A percentile compares a stretch with the other conserved stretches of the same genome.
These are phyloP conservation scores for Agaricus subrufescens DNA, from an alignment of 768 basidiomycete genomes.

Conservation along the genomic window DNA sequence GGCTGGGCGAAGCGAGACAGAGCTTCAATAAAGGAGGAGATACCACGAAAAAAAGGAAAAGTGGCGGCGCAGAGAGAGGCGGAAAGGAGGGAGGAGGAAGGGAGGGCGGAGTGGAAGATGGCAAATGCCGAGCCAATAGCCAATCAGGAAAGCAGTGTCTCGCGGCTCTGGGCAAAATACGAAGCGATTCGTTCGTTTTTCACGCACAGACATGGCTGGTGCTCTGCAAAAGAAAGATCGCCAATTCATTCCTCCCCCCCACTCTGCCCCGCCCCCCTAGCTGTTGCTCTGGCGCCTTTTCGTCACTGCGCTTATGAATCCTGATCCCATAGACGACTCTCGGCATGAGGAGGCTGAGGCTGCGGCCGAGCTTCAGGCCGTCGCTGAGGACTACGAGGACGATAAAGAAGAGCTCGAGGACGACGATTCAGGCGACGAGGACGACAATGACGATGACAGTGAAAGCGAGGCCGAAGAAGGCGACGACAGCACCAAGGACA, in stretches of 20 bases:
- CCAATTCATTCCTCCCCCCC: constrained; percentile 7
- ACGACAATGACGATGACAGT: constrained; percentile 16
- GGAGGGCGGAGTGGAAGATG: constrained; percentile 27
- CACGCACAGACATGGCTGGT: constrained; percentile 18
- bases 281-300: constrained; percentile 11
- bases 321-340: constrained; percentile 3
- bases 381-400: constrained; percentile 15
- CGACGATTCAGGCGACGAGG: constrained; percentile 9
- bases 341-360: constrained; percentile 6
- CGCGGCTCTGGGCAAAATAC: constrained; percentile 18
- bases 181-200: constrained; percentile 20
- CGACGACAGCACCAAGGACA: constrained; percentile 14
- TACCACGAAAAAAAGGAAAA: background rate
- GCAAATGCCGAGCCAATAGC: constrained; percentile 34
- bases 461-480: constrained; percentile 14
- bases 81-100: constrained; percentile 9
- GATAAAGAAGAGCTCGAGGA: constrained; percentile 9
- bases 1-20: background rate
- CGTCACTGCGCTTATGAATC: constrained; percentile 13
- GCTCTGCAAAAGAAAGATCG: constrained; percentile 8
- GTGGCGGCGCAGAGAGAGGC: background rate
- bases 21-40: background rate
- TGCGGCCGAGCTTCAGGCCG: background rate
- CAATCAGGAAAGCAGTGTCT: constrained; percentile 15
- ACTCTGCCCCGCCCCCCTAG: constrained; percentile 2